phyloP scores from a whole-genome alignment of 225 moss, liverwort and hornwort species.

The Asterella californica region DNA sequence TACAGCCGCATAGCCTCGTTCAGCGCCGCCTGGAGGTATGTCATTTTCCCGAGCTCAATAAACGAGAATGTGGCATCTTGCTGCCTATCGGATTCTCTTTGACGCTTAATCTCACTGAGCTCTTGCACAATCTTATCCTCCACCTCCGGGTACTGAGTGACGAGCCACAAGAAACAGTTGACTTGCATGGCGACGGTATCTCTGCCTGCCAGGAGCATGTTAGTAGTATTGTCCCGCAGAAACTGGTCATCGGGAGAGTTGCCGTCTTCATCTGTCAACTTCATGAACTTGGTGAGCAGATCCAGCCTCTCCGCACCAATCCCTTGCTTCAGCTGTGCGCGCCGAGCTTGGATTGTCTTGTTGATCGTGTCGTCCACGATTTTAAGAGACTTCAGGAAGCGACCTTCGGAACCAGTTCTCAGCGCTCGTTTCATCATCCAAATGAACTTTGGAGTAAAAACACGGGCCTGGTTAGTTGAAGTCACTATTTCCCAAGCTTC shows the following conservation, averaged over 20 bases:
- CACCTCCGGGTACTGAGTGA: constrained; percentile 40
- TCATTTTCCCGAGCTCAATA: constrained; percentile 50
- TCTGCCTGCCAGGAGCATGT: constrained; percentile 16
- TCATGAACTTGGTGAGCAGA: constrained; percentile 34
- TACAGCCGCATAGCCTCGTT: constrained; percentile 64
- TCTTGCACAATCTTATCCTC: constrained; percentile 48
- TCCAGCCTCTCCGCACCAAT: constrained; percentile 3
- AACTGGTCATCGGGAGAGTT: constrained; percentile 35
- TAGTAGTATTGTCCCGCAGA: constrained; percentile 17
- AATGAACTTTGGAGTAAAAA: constrained; percentile 27
- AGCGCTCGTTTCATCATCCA: constrained; percentile 49
- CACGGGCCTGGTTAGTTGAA: constrained; percentile 40
- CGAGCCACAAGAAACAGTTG: constrained; percentile 52
- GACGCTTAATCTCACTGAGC: constrained; percentile 11
- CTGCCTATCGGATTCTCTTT: constrained; percentile 9
- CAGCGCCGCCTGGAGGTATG: constrained; percentile 63
- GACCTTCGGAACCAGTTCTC: constrained; percentile 40
- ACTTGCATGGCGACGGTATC: constrained; percentile 22
- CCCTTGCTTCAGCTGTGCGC: constrained; percentile 28
- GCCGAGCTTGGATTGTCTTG: constrained; percentile 38
- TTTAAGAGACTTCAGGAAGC: constrained; percentile 45
- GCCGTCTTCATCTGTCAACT: constrained; percentile 33
- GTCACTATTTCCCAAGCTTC: constrained; percentile 46
- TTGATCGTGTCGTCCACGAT: constrained; percentile 50
- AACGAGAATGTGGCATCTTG: constrained; percentile 42